These are phyloP conservation scores for Colletotrichum navitas DNA, from an alignment of 2,329 filamentous ascomycete genomes.

Conservation along the genomic window DNA sequence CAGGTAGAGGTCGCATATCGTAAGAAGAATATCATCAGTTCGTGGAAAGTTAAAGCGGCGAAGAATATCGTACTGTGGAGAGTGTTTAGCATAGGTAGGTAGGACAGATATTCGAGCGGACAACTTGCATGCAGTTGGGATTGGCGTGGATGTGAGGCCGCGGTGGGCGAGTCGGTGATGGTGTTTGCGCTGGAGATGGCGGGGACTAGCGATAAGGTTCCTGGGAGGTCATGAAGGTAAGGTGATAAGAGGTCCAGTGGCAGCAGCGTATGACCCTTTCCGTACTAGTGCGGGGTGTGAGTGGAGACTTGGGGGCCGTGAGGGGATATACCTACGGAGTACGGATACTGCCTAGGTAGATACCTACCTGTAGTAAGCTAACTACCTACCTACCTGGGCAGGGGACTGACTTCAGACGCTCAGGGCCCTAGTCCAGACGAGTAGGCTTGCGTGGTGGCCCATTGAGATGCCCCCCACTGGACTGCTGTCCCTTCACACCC, in stretches of 20 bases:
- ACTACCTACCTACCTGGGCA: too few species aligned
- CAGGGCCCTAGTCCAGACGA: too few species aligned
- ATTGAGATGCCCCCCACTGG: not conserved
- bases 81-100: not conserved
- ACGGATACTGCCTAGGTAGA: not conserved
- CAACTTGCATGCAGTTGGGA: not conserved
- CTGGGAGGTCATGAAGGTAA: conserved; percentile 7
- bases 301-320: conserved; percentile 1
- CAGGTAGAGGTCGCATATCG: conserved; percentile 60
- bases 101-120: not conserved
- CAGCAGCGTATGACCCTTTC: conserved; percentile 17
- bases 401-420: not conserved
- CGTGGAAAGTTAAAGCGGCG: not conserved
- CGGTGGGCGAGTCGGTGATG: not conserved
- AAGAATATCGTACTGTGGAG: not conserved
- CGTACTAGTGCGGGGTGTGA: conserved; percentile 22
- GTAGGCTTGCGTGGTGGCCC: not conserved
- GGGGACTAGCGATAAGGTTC: conserved; percentile 16
- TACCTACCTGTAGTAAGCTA: too few species aligned
- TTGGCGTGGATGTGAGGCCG: conserved; percentile 7
- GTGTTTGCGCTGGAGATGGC: conserved; percentile 3
- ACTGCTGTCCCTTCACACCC: too few species aligned
- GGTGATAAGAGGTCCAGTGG: conserved; percentile 24
- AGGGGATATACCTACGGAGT: not conserved
- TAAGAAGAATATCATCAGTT: conserved; percentile 24